Evolutionary conservation across 352 stramenopile species (phyloP), one percentile per base, ranked within the genome.

Genomic region (Globisporangium acanthophoron): DNA sequence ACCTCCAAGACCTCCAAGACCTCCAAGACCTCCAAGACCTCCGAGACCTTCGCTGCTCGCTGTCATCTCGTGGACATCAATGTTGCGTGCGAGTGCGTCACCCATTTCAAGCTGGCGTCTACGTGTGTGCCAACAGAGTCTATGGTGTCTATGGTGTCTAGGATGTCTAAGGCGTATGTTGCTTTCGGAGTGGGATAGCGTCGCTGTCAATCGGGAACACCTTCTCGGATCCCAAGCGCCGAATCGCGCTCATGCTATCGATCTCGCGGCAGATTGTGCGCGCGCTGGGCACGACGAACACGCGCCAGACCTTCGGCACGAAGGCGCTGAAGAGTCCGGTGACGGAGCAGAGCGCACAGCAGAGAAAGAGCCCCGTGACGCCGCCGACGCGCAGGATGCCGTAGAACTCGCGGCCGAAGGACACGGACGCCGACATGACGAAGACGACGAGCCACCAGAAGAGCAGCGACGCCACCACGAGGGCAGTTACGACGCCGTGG

Each of bases 401-500:
- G 49, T 85, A 90, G 55, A 88, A 86, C 54, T 87, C 73, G 27
- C 76, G 75, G 1, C 78, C 72, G 46, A 88, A 88, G 4, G 70
- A 65, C 15, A 85, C 58, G 18, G 75, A 59, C 5, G 70, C 84
- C 16, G 73, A 85, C 56, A 87, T 67, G 18, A 69, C 67, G 54
- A 71, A 71, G 3, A 75, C 70, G 48, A 77, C 64, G 29, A 73
- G 47, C 74, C 76, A 87, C 71, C 76, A 85, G 24, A 72, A 65
- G 6, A 80, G 24, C 16, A 84, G 65, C 3, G 74, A 87, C 3
- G 47, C 65, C 1, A 64, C 41, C 2, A 66, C 50, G n/a, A 88
- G 70, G 33, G 73, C 7, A 20, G 70, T 1, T n/a, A 81, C 58
- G 40, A 56, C 47, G n/a, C 53, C 43, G 2, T 52, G 58, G 35